Base-by-base conservation (phyloP, 192 early-diverging fungal genomes). In the Linnemannia elongata region DNA sequence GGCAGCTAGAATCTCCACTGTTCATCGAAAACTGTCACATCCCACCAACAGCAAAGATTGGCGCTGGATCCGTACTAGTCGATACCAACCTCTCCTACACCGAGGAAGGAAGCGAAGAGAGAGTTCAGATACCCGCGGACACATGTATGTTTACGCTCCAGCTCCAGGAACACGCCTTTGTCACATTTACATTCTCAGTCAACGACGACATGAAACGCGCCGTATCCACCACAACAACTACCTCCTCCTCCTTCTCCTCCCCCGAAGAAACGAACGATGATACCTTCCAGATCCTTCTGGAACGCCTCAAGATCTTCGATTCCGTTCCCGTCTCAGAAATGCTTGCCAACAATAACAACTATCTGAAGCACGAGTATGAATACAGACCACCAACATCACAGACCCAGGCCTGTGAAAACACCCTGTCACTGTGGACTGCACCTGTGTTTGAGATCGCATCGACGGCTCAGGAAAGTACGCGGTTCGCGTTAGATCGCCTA, bases 151-250 rank as follows among this genome's bases (percentile, higher is more conserved):
- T 89, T 63, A 83, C 81, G 5, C 49, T 87, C 17, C 77, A 75
- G 47, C 24, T 84, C 15, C 78, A 47, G 27, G 75, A 80, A n/a
- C 49, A 77, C 4, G 88, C 80, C n/a, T 89, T 83, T 81, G 85
- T 83, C 22, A 87, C 85, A 2, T 89, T 89, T 71, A 79, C 86
- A 35, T 80, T 89, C 57, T 87, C 85, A 3, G 69, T 82, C 63
- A 71, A 81, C 39, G 88, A 89, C 76, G 88, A 89, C 35, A 87
- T 89, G 84, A 89, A 89, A 60, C 52, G 60, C 18, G 35, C 15
- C 8, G 72, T 73, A 12, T 66, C 30, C 10, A 12, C 27, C 2
- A 15, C 60, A 6, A 12, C 3, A 2, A 39, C 38, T 39, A 39
- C 38, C 38, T 3, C 60, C 27, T 12, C 1, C n/a, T n/a, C n/a